A percentile compares a stretch with the other conserved stretches of the same genome.
These are phyloP conservation scores for Nematodospora valgi DNA, from an alignment of 805 yeast species.

Conservation along the genomic window DNA sequence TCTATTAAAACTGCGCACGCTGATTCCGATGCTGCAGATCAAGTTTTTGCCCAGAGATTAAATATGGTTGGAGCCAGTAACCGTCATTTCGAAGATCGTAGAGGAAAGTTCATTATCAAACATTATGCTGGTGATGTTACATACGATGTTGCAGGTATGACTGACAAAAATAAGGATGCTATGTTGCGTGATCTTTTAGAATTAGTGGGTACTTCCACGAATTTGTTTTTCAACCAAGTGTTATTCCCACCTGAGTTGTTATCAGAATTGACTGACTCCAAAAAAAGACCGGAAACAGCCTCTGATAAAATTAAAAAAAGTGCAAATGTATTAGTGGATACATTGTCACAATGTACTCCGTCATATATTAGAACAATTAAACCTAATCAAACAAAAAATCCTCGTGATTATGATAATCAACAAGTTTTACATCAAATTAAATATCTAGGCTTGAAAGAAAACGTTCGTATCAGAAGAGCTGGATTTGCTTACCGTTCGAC, in stretches of 20 bases:
- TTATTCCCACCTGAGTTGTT: constrained; percentile 40
- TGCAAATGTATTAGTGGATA: constrained; percentile 87
- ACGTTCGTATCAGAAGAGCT: constrained; percentile 95
- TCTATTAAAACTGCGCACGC: constrained; percentile 99
- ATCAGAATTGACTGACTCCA: constrained; percentile 46
- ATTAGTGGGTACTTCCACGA: constrained; percentile 66
- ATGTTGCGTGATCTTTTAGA: constrained; percentile 85
- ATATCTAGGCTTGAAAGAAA: constrained; percentile 93
- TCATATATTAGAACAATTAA: constrained; percentile 96
- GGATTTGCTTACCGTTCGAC: constrained; percentile 98
- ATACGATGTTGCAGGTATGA: constrained; percentile 84
- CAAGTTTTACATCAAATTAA: constrained; percentile 95
- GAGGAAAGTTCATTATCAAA: constrained; percentile 81
- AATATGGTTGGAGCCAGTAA: constrained; percentile 74
- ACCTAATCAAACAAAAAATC: constrained; percentile 91
- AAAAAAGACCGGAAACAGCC: constrained; percentile 89
- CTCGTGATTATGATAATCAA: constrained; percentile 81
- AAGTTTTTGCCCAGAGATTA: constrained; percentile 88
- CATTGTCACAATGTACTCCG: constrained; percentile 87
- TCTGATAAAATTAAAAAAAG: constrained; percentile 90
- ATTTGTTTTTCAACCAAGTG: constrained; percentile 60
- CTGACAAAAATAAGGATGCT: constrained; percentile 96
- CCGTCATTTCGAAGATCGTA: constrained; percentile 86
- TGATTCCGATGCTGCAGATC: constrained; percentile 94
- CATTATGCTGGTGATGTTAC: constrained; percentile 99